These are phyloP conservation scores for Malassezia restricta DNA, from an alignment of 1,284 basidiomycete species.

Conservation along the genomic window DNA sequence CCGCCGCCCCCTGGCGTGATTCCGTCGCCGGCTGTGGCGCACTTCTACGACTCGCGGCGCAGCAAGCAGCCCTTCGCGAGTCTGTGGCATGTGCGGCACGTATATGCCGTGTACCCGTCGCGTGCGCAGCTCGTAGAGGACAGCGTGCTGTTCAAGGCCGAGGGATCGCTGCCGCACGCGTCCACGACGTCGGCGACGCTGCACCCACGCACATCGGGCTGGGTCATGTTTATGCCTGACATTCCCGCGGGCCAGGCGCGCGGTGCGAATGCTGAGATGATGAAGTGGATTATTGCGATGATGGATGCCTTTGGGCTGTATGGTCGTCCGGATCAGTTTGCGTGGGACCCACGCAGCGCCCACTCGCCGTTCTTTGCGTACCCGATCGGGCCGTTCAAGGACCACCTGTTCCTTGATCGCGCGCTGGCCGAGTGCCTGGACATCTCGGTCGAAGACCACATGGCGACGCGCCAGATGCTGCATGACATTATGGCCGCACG, in stretches of 20 bases:
- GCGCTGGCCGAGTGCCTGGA: slow-evolving; percentile 68
- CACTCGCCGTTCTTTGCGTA: slow-evolving; percentile 47
- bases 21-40: slow-evolving; percentile 33
- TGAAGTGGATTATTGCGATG: slow-evolving; percentile 68
- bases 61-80: slow-evolving; percentile 40
- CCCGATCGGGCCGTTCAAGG: slow-evolving; percentile 47
- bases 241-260: slow-evolving; percentile 16
- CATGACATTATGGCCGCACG: slow-evolving; percentile 43
- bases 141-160: slow-evolving; percentile 42
- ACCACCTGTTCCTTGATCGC: slow-evolving; percentile 72
- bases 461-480: slow-evolving; percentile 30
- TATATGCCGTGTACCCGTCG: slow-evolving; percentile 43
- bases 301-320: slow-evolving; percentile 47
- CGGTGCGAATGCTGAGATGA: slow-evolving; percentile 60
- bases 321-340: slow-evolving; percentile 30
- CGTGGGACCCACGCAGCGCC: slow-evolving; percentile 47
- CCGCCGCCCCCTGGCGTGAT: slow-evolving; percentile 35
- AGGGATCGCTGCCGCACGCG: slow-evolving; percentile 35
- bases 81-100: slow-evolving; percentile 35
- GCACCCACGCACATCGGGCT: slow-evolving; percentile 47
- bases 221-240: slow-evolving; percentile 48
- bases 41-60: slow-evolving; percentile 42
- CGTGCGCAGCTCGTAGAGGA: slow-evolving; percentile 43
- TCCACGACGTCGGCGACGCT: slow-evolving; percentile 53
- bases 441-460: slow-evolving; percentile 56